Conservation (phyloP, 2,329 filamentous ascomycete genomes). For the Venturia carpophila region DNA sequence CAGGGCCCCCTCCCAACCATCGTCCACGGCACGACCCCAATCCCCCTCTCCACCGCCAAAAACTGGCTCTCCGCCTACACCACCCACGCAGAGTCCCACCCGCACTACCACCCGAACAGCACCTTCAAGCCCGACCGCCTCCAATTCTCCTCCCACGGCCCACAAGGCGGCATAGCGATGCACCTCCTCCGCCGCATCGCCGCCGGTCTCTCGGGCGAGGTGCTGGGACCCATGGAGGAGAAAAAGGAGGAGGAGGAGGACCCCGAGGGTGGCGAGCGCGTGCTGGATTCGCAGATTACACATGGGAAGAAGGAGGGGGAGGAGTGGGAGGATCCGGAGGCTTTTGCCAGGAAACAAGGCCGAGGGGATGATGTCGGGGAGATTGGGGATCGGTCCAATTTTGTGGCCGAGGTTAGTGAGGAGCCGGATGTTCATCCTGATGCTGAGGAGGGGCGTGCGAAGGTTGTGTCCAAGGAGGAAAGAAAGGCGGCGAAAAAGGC, state of each 20-base stretch:
- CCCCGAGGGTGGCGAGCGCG: conserved; percentile 20
- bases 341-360: conserved; percentile 34
- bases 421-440: conserved; percentile 20
- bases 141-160: conserved; percentile 30
- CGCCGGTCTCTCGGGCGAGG: conserved; percentile 44
- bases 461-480: conserved; percentile 42
- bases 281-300: conserved; percentile 18
- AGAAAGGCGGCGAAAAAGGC: conserved; percentile 48
- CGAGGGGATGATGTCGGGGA: conserved; percentile 31
- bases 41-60: conserved; percentile 31
- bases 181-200: conserved; percentile 48
- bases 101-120: conserved; percentile 44
- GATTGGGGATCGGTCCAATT: conserved; percentile 31
- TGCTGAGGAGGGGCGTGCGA: conserved; percentile 17
- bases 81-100: conserved; percentile 30
- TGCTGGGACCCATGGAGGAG: conserved; percentile 19
- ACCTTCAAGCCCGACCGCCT: conserved; percentile 37
- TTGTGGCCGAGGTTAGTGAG: conserved; percentile 22
- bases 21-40: conserved; percentile 27
- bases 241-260: conserved; percentile 17
- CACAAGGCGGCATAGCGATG: conserved; percentile 38
- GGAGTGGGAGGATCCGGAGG: conserved; percentile 37
- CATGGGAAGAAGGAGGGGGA: conserved; percentile 22
- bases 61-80: conserved; percentile 35
- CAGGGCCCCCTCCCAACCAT: conserved; percentile 31